A percentile compares a stretch with the other conserved stretches of the same genome.
phyloP scores from a whole-genome alignment of 106 monocot genomes.

The Dendrobium huoshanense region DNA sequence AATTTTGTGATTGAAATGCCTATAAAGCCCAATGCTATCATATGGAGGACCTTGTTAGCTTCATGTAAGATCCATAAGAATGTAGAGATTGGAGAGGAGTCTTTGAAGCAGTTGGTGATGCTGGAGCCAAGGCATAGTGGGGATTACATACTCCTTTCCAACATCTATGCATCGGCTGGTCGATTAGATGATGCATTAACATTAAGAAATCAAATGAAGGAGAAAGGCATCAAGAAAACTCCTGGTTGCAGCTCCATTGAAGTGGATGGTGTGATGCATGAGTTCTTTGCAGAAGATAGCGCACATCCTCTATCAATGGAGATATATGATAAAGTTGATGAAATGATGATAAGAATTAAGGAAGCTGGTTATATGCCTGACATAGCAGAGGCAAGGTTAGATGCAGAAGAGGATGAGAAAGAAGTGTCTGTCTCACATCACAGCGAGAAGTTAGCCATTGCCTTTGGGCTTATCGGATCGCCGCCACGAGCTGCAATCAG shows the following conservation, averaged over 20 bases:
- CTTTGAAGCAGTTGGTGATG: slow-evolving; percentile 35
- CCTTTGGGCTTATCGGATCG: slow-evolving; percentile 47
- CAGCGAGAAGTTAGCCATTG: slow-evolving; percentile 69
- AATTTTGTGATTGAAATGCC: slow-evolving; percentile 48
- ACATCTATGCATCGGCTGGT: slow-evolving; percentile 50
- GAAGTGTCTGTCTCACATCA: slow-evolving; percentile 63
- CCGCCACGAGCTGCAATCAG: slow-evolving; percentile 34
- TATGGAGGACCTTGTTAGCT: slow-evolving; percentile 62
- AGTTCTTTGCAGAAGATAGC: slow-evolving; percentile 74
- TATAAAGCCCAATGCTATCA: slow-evolving; percentile 49
- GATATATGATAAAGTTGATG: slow-evolving; percentile 57
- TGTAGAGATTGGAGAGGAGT: slow-evolving; percentile 50
- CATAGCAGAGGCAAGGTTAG: slow-evolving; percentile 48
- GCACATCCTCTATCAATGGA: slow-evolving; percentile 40
- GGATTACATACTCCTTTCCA: slow-evolving; percentile 66
- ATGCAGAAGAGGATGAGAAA: slow-evolving; percentile 62
- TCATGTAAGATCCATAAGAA: slow-evolving; percentile 69
- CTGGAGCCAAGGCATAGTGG: slow-evolving; percentile 60
- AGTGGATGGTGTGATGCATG: slow-evolving; percentile 41
- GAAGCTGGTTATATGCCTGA: slow-evolving; percentile 40
- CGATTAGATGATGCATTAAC: slow-evolving; percentile 39
- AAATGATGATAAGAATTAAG: slow-evolving; percentile 42
- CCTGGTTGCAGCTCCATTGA: slow-evolving; percentile 69
- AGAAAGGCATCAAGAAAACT: slow-evolving; percentile 53
- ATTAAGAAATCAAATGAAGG: slow-evolving; percentile 54